A percentile compares a stretch with the other conserved stretches of the same genome.
Evolutionary conservation across 2,329 filamentous ascomycete genomes (phyloP).

Genomic region (Fusarium albidum): DNA sequence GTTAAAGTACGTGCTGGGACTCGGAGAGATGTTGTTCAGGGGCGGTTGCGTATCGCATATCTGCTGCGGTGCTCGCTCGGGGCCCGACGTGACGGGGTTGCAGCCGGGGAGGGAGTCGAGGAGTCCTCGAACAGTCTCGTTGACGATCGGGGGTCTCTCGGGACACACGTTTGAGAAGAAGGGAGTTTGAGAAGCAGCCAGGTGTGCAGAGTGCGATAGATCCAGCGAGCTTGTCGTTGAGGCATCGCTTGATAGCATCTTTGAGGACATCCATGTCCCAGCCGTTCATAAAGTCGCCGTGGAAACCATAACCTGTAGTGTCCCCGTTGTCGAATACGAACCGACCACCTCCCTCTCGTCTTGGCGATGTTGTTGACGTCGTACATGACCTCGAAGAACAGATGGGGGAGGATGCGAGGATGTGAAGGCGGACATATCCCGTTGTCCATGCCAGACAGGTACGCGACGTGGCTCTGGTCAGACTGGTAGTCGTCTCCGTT

Average conservation of each 20-base stretch:
- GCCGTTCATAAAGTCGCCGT: constrained; percentile 36
- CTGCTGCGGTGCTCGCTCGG: constrained; percentile 12
- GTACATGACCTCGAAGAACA: constrained; percentile 37
- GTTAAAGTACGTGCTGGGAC: constrained; percentile 18
- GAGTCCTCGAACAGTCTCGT: constrained; percentile 31
- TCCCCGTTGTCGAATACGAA: constrained; percentile 37
- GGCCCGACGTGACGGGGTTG: constrained; percentile 27
- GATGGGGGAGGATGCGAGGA: constrained; percentile 31
- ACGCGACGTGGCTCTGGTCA: constrained; percentile 35
- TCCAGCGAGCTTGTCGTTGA: constrained; percentile 30
- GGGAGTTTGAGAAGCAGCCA: constrained; percentile 32
- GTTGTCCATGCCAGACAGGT: constrained; percentile 38
- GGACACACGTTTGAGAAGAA: constrained; percentile 33
- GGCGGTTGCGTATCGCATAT: constrained; percentile 19
- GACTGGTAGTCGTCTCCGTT: constrained; percentile 32
- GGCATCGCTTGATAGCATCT: constrained; percentile 29
- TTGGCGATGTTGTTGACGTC: constrained; percentile 34
- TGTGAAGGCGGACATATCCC: constrained; percentile 34
- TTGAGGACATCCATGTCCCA: constrained; percentile 29
- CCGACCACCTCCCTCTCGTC: constrained; percentile 30
- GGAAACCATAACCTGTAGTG: constrained; percentile 35
- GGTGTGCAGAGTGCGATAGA: constrained; percentile 21
- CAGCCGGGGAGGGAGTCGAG: constrained; percentile 30
- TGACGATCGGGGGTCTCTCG: constrained; percentile 27
- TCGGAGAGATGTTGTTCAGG: constrained; percentile 19